phyloP scores from a whole-genome alignment of 352 stramenopile species.

The Vaucheria bursata region DNA sequence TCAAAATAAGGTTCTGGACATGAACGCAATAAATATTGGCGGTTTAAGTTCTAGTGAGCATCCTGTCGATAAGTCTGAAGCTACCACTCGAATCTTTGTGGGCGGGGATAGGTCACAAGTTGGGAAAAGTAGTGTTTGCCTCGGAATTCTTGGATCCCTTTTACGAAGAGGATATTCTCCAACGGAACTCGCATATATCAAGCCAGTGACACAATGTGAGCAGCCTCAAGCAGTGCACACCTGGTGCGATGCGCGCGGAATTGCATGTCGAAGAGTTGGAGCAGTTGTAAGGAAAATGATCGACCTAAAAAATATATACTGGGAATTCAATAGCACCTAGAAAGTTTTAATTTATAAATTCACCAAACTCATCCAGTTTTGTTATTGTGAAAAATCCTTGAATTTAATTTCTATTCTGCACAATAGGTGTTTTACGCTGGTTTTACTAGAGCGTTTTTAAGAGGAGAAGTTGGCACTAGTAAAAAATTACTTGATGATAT shows the following conservation, averaged over 20 bases:
- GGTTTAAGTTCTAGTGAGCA: too few species aligned
- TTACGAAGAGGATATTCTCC: constrained; percentile 54
- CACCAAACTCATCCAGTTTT: too few species aligned
- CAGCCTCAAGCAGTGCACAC: constrained; percentile 78
- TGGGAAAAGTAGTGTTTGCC: constrained; percentile 88
- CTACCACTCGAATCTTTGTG: constrained; percentile 29
- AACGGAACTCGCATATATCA: constrained; percentile 88
- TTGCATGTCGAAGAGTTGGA: constrained; percentile 72
- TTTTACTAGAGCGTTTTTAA: constrained; percentile 90
- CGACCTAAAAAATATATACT: background rate
- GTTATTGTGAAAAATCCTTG: too few species aligned
- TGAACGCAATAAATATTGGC: too few species aligned
- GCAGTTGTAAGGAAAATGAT: constrained; percentile 65
- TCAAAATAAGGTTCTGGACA: too few species aligned
- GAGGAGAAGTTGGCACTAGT: constrained; percentile 62
- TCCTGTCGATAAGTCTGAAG: too few species aligned
- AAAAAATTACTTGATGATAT: constrained; percentile 71
- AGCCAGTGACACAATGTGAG: constrained; percentile 94
- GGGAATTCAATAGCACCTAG: too few species aligned
- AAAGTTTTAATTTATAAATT: too few species aligned
- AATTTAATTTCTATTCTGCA: background rate
- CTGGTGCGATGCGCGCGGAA: constrained; percentile 77
- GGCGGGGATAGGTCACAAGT: constrained; percentile 58
- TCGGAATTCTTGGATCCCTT: constrained; percentile 79
- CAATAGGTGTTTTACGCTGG: constrained; percentile 49